These are phyloP conservation scores for Kodamaea sp. DNA, from an alignment of 1,139 yeast species.

Conservation along the genomic window DNA sequence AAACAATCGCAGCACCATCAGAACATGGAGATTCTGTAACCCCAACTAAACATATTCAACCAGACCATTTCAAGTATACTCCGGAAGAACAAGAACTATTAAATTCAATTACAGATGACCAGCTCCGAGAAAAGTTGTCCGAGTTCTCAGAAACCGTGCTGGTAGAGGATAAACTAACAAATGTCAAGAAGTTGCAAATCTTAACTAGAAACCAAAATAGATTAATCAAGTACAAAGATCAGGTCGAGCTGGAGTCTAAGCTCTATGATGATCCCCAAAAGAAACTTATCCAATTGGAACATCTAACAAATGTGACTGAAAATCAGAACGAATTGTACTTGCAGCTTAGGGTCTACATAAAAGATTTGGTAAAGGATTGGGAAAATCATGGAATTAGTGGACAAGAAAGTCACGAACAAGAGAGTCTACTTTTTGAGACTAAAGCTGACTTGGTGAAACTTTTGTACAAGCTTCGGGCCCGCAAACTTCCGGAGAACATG, in stretches of 20 bases:
- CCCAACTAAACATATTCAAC: too few relatives aligned
- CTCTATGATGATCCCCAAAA: conserved; percentile 19
- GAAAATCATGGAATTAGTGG: conserved; percentile 3
- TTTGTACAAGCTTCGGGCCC: conserved; percentile 56
- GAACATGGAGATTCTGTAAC: too few relatives aligned
- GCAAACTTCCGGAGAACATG: conserved; percentile 43
- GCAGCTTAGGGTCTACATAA: conserved; percentile 52
- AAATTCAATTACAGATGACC: conserved; percentile 20
- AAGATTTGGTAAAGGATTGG: conserved; percentile 50
- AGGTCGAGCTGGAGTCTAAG: conserved; percentile 22
- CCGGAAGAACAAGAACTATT: conserved; percentile 14
- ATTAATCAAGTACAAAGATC: conserved; percentile 17
- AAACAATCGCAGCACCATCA: too few relatives aligned
- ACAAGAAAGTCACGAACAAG: conserved; percentile 2
- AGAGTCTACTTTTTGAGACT: conserved; percentile 48
- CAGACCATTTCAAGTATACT: conserved; percentile 2
- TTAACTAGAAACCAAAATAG: conserved; percentile 18
- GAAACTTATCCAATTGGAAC: conserved; percentile 28
- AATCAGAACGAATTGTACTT: conserved; percentile 32
- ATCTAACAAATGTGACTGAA: conserved; percentile 31
- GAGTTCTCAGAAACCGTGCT: conserved; percentile 20
- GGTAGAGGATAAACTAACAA: conserved; percentile 22
- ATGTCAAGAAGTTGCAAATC: conserved; percentile 27
- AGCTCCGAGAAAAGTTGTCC: conserved; percentile 23
- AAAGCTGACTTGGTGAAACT: conserved; percentile 62